A percentile compares a stretch with the other conserved stretches of the same genome.
These are phyloP conservation scores for Pseudotsuga menziesii DNA, from an alignment of 75 land plant species.

Conservation along the genomic window DNA sequence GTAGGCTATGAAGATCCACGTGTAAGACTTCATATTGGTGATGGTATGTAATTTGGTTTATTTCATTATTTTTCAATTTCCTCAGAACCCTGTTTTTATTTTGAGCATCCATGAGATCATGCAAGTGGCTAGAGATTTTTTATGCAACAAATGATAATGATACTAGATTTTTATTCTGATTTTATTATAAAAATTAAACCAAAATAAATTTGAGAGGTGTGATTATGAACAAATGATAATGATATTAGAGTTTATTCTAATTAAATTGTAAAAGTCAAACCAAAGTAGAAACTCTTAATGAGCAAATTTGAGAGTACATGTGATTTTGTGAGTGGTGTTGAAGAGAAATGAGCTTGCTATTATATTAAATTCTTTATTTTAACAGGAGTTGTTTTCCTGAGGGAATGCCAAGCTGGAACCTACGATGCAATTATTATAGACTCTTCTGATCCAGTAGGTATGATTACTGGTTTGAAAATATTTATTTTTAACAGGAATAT, in stretches of 20 bases:
- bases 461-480: slow-evolving; percentile 6
- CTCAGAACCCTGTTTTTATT: not conserved
- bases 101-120: not conserved
- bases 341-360: not conserved
- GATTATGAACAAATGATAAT: too few species aligned
- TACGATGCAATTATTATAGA: slow-evolving; percentile 98
- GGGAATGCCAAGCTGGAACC: slow-evolving; percentile 54
- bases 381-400: slow-evolving; percentile 77
- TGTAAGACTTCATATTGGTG: slow-evolving; percentile 79
- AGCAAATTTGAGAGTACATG: too few species aligned
- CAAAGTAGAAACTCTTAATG: too few species aligned
- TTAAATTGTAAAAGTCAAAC: not conserved
- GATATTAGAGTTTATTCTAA: not conserved
- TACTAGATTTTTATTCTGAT: not conserved
- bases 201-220: too few species aligned
- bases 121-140: not conserved
- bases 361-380: not conserved
- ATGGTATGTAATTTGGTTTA: slow-evolving; percentile 54
- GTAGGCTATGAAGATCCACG: slow-evolving; percentile 90
- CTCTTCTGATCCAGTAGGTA: slow-evolving; percentile 98
- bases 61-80: not conserved
- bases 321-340: not conserved
- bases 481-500: not conserved
- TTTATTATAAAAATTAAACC: too few species aligned
- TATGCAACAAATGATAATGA: slow-evolving; percentile 6